These are phyloP conservation scores for Dianthus caryophyllus DNA, from an alignment of 148 eudicot species.

Conservation along the genomic window DNA sequence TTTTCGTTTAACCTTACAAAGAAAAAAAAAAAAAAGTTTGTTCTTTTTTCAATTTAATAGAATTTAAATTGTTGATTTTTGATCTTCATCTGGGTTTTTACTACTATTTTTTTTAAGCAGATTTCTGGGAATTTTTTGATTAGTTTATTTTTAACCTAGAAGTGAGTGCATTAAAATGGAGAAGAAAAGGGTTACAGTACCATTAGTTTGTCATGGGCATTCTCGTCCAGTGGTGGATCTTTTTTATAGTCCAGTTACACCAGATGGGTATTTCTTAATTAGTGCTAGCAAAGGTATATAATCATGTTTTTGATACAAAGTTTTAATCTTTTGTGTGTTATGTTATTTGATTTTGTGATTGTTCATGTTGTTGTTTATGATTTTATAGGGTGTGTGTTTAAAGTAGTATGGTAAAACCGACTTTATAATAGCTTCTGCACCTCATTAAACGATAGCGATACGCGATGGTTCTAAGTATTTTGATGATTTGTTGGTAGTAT, in stretches of 20 bases:
- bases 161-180: slow-evolving; percentile 37
- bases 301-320: neutral
- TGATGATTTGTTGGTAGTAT: no score
- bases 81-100: slow-evolving; percentile 24
- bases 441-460: no score
- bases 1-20: no score
- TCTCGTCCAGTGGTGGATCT: slow-evolving; percentile 89
- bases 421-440: no score
- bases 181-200: slow-evolving; percentile 63
- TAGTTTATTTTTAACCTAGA: neutral
- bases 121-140: slow-evolving; percentile 15
- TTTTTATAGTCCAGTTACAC: slow-evolving; percentile 78
- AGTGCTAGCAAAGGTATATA: slow-evolving; percentile 85
- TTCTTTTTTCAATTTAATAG: neutral
- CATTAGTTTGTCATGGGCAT: slow-evolving; percentile 87
- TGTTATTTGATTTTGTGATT: no score
- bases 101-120: slow-evolving; percentile 9
- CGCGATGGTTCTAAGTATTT: no score
- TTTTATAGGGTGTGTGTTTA: no score
- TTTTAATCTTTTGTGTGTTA: neutral
- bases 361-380: no score
- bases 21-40: no score
- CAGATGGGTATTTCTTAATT: slow-evolving; percentile 74
- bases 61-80: neutral
- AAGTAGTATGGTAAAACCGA: no score